phyloP scores from a whole-genome alignment of 768 basidiomycete genomes.

The Suillus subluteus region DNA sequence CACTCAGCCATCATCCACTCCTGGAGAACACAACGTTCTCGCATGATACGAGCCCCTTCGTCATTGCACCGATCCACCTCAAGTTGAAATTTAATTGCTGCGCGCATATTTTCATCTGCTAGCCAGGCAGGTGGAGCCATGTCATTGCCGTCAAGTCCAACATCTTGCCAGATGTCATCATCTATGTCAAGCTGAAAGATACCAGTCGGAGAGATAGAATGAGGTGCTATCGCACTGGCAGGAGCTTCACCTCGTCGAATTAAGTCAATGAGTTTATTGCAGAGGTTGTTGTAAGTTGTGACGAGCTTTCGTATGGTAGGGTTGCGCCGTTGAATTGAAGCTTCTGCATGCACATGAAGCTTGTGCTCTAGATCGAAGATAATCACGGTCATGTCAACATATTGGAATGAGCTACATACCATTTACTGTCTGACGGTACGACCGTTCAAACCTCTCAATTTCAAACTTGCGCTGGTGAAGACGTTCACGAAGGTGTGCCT shows the following conservation, averaged over 20 bases:
- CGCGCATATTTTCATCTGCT: background rate
- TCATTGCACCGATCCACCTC: constrained; percentile 31
- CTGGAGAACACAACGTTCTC: constrained; percentile 23
- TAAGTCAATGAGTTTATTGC: no score
- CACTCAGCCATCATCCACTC: constrained; percentile 35
- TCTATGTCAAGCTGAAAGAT: constrained; percentile 45
- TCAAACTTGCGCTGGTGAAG: background rate
- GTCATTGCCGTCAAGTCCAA: constrained; percentile 24
- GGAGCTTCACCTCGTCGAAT: no score
- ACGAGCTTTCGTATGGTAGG: background rate
- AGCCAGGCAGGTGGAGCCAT: constrained; percentile 13
- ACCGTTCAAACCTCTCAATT: background rate
- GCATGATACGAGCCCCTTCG: constrained; percentile 22
- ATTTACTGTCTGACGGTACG: background rate
- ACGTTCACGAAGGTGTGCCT: background rate
- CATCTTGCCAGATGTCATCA: constrained; percentile 40
- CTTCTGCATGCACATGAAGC: background rate
- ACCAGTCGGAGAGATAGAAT: no score
- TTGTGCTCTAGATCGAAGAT: background rate
- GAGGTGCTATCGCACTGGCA: no score
- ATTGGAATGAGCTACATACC: background rate
- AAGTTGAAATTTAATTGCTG: constrained; percentile 8
- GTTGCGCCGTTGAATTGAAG: background rate
- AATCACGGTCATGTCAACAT: background rate
- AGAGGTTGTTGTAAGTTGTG: background rate